Percentiles rank a stretch among this genome's conserved stretches.
phyloP scores from a whole-genome alignment of 1,284 basidiomycete species.

The Pholiota adiposa region DNA sequence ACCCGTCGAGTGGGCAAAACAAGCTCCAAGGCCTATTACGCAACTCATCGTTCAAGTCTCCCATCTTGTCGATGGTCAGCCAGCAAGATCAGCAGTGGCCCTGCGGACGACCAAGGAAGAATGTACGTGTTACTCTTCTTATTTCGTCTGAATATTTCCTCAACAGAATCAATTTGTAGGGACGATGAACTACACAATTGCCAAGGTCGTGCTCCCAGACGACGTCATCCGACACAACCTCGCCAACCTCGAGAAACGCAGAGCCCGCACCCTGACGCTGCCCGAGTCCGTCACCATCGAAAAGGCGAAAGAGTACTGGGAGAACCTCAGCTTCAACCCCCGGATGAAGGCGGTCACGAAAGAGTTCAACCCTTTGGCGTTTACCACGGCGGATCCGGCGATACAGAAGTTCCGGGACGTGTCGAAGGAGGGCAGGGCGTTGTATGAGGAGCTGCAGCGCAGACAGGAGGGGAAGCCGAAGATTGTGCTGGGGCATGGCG shows the following conservation, averaged over 20 bases:
- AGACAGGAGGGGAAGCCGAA: conserved; percentile 39
- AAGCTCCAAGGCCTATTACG: conserved; percentile 39
- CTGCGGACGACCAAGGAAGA: conserved; percentile 16
- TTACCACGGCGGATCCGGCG: conserved; percentile 28
- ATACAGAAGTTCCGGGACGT: conserved; percentile 39
- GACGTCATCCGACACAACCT: conserved; percentile 27
- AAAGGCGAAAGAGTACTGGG: conserved; percentile 53
- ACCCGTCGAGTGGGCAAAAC: conserved; percentile 52
- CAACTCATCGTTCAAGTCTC: conserved; percentile 27
- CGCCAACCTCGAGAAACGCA: conserved; percentile 29
- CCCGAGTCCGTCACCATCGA: conserved; percentile 51
- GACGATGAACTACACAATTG: conserved; percentile 49
- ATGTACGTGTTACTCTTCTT: conserved; percentile 40
- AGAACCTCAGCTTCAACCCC: conserved; percentile 49
- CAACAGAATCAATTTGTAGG: conserved; percentile 41
- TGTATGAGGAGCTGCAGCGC: conserved; percentile 31
- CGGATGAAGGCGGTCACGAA: conserved; percentile 11
- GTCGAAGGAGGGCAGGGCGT: conserved; percentile 39
- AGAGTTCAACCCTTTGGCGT: conserved; percentile 33
- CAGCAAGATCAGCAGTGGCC: conserved; percentile 16
- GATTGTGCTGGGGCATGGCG: conserved; percentile 37
- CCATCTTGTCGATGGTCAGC: conserved; percentile 20
- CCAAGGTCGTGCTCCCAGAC: conserved; percentile 13
- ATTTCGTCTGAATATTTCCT: not conserved
- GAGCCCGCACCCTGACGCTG: conserved; percentile 20